These are phyloP conservation scores for Blastobotrys attinorum DNA, from an alignment of 805 yeast species.

Conservation along the genomic window DNA sequence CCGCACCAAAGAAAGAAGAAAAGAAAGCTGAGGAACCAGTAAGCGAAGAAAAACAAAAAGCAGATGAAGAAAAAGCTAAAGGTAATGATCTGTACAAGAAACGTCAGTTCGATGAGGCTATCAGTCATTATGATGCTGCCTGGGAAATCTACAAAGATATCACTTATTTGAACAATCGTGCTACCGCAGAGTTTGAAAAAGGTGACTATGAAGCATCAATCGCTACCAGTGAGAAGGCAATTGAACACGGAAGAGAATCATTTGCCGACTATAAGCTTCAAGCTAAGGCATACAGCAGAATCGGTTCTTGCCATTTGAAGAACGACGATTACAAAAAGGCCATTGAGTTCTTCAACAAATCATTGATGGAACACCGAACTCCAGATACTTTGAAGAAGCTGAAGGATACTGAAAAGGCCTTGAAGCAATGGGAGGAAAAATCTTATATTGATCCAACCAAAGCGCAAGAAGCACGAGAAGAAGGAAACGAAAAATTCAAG, in stretches of 20 bases:
- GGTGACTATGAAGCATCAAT: slow-evolving; percentile 86
- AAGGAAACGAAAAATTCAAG: slow-evolving; percentile 83
- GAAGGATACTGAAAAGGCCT: slow-evolving; percentile 77
- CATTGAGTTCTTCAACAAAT: slow-evolving; percentile 71
- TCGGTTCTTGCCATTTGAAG: slow-evolving; percentile 77
- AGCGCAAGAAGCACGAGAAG: slow-evolving; percentile 91
- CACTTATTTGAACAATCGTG: slow-evolving; percentile 89
- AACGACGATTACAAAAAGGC: slow-evolving; percentile 66
- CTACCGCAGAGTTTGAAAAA: slow-evolving; percentile 96
- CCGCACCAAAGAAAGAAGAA: slow-evolving; percentile 23
- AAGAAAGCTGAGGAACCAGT: slow-evolving; percentile 26
- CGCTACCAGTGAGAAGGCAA: slow-evolving; percentile 69
- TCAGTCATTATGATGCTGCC: slow-evolving; percentile 76
- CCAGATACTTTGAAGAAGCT: slow-evolving; percentile 86
- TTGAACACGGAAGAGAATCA: slow-evolving; percentile 80
- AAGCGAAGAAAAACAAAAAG: slow-evolving; percentile 29
- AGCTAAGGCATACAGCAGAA: slow-evolving; percentile 89
- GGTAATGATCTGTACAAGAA: slow-evolving; percentile 85
- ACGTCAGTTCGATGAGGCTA: slow-evolving; percentile 88
- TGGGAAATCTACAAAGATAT: slow-evolving; percentile 76
- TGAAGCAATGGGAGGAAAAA: slow-evolving; percentile 69
- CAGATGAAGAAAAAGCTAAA: slow-evolving; percentile 59
- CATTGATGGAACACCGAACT: slow-evolving; percentile 94
- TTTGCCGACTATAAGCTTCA: slow-evolving; percentile 88
- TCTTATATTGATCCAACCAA: slow-evolving; percentile 80